Percentiles rank a stretch among this genome's conserved stretches.
phyloP scores from a whole-genome alignment of 305 asterid genomes.

The Solanum hybrid region DNA sequence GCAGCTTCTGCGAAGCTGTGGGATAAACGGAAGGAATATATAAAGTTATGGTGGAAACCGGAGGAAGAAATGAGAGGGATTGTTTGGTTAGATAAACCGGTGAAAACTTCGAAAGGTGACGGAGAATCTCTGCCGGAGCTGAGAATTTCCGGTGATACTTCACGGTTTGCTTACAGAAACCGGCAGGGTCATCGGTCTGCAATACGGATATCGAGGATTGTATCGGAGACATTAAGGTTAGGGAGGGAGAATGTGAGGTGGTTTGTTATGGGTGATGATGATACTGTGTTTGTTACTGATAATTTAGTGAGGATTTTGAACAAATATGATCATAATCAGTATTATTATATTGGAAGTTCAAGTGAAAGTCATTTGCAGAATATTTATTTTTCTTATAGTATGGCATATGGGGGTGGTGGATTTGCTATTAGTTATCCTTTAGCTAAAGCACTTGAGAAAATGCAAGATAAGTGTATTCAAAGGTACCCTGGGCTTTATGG shows the following conservation, averaged over 20 bases:
- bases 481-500: slow-evolving; percentile 89
- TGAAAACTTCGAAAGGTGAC: slow-evolving; percentile 31
- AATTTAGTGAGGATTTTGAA: slow-evolving; percentile 71
- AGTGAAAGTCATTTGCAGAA: slow-evolving; percentile 93
- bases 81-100: slow-evolving; percentile 70
- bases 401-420: slow-evolving; percentile 99
- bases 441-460: slow-evolving; percentile 71
- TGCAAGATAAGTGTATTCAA: slow-evolving; percentile 86
- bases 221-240: slow-evolving; percentile 64
- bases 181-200: slow-evolving; percentile 89
- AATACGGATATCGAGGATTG: slow-evolving; percentile 75
- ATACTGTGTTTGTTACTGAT: slow-evolving; percentile 76
- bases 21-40: slow-evolving; percentile 66
- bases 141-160: slow-evolving; percentile 67
- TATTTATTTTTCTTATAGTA: slow-evolving; percentile 69
- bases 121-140: slow-evolving; percentile 38
- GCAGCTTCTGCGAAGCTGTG: slow-evolving; percentile 84
- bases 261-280: slow-evolving; percentile 98
- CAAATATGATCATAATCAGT: slow-evolving; percentile 80
- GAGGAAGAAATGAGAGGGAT: slow-evolving; percentile 63
- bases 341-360: slow-evolving; percentile 75
- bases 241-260: slow-evolving; percentile 65
- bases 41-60: slow-evolving; percentile 82
- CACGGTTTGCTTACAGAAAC: slow-evolving; percentile 52
- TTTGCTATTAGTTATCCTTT: slow-evolving; percentile 85